These are phyloP conservation scores for Salisapilia sapeloensis DNA, from an alignment of 352 stramenopile genomes.

Conservation along the genomic window DNA sequence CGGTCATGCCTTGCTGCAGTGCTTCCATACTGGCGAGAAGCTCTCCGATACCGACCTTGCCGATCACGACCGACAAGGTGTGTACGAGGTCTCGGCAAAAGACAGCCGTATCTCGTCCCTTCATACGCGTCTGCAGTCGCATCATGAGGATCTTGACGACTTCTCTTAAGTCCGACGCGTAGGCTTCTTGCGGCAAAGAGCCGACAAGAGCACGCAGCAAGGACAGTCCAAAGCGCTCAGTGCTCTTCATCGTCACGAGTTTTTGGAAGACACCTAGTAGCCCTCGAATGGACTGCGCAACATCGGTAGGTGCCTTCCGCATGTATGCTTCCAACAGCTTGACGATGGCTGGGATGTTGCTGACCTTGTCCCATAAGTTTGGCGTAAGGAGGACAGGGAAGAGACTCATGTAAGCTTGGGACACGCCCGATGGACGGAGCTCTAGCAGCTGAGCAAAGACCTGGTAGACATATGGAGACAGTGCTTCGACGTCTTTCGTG, in stretches of 20 bases:
- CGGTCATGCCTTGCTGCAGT: constrained; percentile 83
- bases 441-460: constrained; percentile 97
- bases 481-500: constrained; percentile 88
- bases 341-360: constrained; percentile 94
- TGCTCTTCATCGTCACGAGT: constrained; percentile 87
- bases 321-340: constrained; percentile 96
- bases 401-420: constrained; percentile 88
- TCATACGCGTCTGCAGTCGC: constrained; percentile 85
- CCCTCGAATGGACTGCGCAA: constrained; percentile 63
- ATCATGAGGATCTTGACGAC: constrained; percentile 93
- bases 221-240: constrained; percentile 87
- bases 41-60: constrained; percentile 67
- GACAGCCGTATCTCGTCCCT: constrained; percentile 58
- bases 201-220: constrained; percentile 83
- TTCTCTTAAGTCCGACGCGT: constrained; percentile 71
- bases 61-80: constrained; percentile 76
- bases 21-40: constrained; percentile 73
- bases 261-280: constrained; percentile 98
- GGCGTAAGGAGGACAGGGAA: constrained; percentile 91
- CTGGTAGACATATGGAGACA: constrained; percentile 98
- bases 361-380: constrained; percentile 90
- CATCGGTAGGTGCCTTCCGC: constrained; percentile 78
- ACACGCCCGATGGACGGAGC: constrained; percentile 77
- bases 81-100: constrained; percentile 85
- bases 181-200: constrained; percentile 63